Conservation (phyloP, 345 rosid species). For the Euphorbia tirucalli region DNA sequence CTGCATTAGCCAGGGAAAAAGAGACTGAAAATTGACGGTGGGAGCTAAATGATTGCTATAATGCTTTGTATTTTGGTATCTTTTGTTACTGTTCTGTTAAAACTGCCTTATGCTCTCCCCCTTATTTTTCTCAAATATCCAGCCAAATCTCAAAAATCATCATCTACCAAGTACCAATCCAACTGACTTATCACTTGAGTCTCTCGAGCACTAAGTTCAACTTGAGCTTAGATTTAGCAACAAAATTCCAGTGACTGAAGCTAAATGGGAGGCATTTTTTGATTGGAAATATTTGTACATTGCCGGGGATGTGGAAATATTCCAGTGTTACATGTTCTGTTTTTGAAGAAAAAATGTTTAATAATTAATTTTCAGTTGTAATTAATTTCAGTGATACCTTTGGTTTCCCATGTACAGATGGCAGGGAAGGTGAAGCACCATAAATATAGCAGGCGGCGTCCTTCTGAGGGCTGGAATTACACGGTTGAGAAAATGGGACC, state of each 20-base stretch:
- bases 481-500: constrained; percentile 83
- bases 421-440: constrained; percentile 80
- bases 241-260: background rate
- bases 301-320: background rate
- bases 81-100: background rate
- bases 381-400: background rate
- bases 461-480: constrained; percentile 79
- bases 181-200: too few relatives aligned
- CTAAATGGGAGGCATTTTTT: background rate
- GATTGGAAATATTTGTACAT: background rate
- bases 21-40: background rate
- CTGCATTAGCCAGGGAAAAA: background rate
- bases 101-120: background rate
- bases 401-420: constrained; percentile 42
- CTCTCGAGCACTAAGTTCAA: background rate
- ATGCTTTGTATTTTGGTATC: background rate
- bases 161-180: background rate
- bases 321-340: background rate
- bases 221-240: background rate
- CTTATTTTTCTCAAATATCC: background rate
- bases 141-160: background rate
- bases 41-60: background rate
- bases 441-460: constrained; percentile 79
- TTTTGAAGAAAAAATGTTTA: background rate
- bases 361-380: background rate